These are phyloP conservation scores for Aspergillus olivimuriae DNA, from an alignment of 495 filamentous ascomycete genomes.

Conservation along the genomic window DNA sequence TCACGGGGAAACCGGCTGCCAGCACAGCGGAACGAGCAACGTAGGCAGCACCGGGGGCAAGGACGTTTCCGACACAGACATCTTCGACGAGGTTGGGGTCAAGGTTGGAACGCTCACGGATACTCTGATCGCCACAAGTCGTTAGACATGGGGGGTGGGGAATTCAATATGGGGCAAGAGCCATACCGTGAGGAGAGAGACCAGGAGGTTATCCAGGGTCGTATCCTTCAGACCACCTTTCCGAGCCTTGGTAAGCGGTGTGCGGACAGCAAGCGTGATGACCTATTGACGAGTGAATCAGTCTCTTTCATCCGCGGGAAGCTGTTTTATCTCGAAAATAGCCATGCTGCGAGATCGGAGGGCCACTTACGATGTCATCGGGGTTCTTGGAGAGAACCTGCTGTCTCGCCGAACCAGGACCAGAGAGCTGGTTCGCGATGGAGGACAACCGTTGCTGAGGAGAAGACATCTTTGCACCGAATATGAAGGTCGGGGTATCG, in stretches of 20 bases:
- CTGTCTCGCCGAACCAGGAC: conserved; percentile 25
- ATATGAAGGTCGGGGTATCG: neutral
- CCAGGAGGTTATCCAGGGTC: conserved; percentile 69
- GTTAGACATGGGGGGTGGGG: conserved; percentile 1
- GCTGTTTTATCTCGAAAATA: too few relatives aligned
- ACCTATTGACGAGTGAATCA: conserved; percentile 38
- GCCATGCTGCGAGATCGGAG: too few relatives aligned
- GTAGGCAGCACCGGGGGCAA: conserved; percentile 57
- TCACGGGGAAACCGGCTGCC: conserved; percentile 88
- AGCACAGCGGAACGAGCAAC: conserved; percentile 81
- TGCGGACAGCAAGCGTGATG: conserved; percentile 76
- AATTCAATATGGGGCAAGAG: conserved; percentile 12
- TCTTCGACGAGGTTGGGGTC: conserved; percentile 86
- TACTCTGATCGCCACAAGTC: conserved; percentile 23
- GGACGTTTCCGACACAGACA: conserved; percentile 83
- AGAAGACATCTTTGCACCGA: conserved; percentile 30
- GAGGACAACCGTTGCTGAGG: conserved; percentile 37
- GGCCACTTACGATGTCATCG: conserved; percentile 38
- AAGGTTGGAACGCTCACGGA: conserved; percentile 66
- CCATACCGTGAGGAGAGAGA: conserved; percentile 67
- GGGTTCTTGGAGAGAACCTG: conserved; percentile 33
- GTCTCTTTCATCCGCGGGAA: neutral
- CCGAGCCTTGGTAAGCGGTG: conserved; percentile 68
- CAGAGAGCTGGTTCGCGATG: conserved; percentile 34
- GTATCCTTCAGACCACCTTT: conserved; percentile 95